These are phyloP conservation scores for Globisporangium emineosum DNA, from an alignment of 352 stramenopile genomes.

Conservation along the genomic window DNA sequence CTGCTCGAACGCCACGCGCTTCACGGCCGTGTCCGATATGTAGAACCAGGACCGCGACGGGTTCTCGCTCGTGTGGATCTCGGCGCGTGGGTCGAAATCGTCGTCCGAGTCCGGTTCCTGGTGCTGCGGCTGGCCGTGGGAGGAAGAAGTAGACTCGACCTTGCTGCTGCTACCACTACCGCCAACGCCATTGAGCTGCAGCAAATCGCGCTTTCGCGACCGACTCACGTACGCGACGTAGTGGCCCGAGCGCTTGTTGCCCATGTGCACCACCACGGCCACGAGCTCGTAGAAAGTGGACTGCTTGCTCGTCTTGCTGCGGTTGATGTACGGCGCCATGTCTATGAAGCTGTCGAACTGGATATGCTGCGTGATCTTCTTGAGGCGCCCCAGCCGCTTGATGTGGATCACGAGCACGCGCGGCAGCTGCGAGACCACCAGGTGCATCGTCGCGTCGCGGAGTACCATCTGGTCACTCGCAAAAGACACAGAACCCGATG, in stretches of 20 bases:
- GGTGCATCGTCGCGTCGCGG: constrained; percentile 52
- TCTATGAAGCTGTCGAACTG: constrained; percentile 54
- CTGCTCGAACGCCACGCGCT: constrained; percentile 52
- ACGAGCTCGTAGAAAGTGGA: constrained; percentile 57
- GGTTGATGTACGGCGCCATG: constrained; percentile 39
- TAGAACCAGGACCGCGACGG: constrained; percentile 53
- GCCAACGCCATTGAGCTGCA: neutral
- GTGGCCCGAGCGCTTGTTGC: constrained; percentile 65
- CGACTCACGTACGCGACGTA: constrained; percentile 75
- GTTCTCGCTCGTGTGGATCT: constrained; percentile 25
- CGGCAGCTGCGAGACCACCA: constrained; percentile 47
- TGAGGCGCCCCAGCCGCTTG: constrained; percentile 47
- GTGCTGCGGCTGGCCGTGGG: neutral
- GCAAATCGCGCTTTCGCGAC: constrained; percentile 32
- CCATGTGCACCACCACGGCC: constrained; percentile 69
- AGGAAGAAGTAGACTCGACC: neutral
- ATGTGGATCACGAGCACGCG: constrained; percentile 67
- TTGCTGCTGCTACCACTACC: neutral
- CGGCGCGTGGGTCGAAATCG: constrained; percentile 23
- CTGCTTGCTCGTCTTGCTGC: constrained; percentile 13
- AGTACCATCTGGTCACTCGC: constrained; percentile 27
- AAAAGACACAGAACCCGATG: constrained; percentile 12
- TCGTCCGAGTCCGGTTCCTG: constrained; percentile 18
- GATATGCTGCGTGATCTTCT: constrained; percentile 72
- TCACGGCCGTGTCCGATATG: constrained; percentile 66